These are phyloP conservation scores for Magnolia changhungtana DNA, from an alignment of 164 flowering plant genomes.

Conservation along the genomic window DNA sequence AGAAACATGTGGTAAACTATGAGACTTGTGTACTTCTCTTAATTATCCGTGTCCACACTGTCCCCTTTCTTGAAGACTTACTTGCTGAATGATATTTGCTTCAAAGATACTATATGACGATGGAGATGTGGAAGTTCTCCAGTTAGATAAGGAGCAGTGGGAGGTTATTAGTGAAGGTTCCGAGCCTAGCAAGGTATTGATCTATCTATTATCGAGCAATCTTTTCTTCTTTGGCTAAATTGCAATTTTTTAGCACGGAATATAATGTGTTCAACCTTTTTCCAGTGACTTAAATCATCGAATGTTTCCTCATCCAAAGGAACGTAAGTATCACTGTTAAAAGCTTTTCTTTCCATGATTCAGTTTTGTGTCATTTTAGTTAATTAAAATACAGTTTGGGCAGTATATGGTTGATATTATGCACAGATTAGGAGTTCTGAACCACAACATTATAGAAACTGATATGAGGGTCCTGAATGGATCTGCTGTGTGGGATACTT, in stretches of 20 bases:
- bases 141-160: conserved; percentile 79
- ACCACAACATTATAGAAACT: not conserved
- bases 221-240: not conserved
- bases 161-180: conserved; percentile 49
- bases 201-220: conserved; percentile 5
- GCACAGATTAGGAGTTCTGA: not conserved
- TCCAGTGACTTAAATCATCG: conserved; percentile 44
- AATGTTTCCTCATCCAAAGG: conserved; percentile 27
- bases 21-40: not conserved
- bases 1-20: conserved; percentile 72
- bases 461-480: too few relatives aligned
- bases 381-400: not conserved
- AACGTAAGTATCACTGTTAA: conserved; percentile 37
- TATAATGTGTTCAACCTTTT: conserved; percentile 7
- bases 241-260: not conserved
- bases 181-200: conserved; percentile 46
- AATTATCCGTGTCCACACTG: not conserved
- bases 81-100: not conserved
- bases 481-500: not conserved
- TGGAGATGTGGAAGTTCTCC: conserved; percentile 89
- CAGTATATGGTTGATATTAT: not conserved
- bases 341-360: not conserved
- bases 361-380: not conserved
- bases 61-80: not conserved
- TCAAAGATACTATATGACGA: conserved; percentile 76